Evolutionary conservation across 208 protist genomes (phyloP), one percentile per base, ranked within the genome.

Genomic region (Crithidia acanthocephali): DNA sequence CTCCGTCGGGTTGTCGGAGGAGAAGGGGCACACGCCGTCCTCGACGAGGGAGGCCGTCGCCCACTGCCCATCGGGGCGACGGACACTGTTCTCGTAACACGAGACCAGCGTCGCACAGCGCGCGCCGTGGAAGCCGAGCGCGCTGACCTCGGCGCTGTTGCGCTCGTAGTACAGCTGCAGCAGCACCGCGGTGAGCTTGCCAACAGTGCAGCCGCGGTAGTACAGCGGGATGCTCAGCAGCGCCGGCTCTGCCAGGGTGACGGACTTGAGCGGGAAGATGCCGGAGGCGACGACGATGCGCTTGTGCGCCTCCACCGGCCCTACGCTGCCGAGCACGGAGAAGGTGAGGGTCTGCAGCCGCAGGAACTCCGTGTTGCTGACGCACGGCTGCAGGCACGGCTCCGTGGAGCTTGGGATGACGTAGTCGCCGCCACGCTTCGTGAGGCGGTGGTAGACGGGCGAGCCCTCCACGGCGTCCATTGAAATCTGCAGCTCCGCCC

Each of bases 71-170:
- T 60, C 60, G 13, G 28, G 22, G 13, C 77, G 73, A 20, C 78
- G 62, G 16, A 84, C 45, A 51, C 89, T 70, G 51, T 91, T 93
- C 63, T 93, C 88, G 68, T 84, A 88, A 70, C 80, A 88, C 15
- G 69, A 78, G 22, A 85, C 80, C 8, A 90, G 47, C 9, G 79
- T 50, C 7, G 81, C 75, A 51, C 78, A 78, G 0, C 68, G 75
- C 9, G 73, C 81, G 33, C 56, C 53, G 23, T 42, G 61, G 32
- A 87, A 52, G 16, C 84, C 84, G 22, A 73, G 64, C 13, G 74
- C 67, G 22, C 72, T 72, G 37, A 86, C 50, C 63, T 87, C 74
- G 3, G 78, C 81, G 22, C 62, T 66, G 66, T 85, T 86, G 56
- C 73, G 78, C 52, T 93, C 82, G 57, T 83, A 84, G 30, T 76